Conservation (phyloP, 257 asterid genomes). For the Prunella vulgaris region DNA sequence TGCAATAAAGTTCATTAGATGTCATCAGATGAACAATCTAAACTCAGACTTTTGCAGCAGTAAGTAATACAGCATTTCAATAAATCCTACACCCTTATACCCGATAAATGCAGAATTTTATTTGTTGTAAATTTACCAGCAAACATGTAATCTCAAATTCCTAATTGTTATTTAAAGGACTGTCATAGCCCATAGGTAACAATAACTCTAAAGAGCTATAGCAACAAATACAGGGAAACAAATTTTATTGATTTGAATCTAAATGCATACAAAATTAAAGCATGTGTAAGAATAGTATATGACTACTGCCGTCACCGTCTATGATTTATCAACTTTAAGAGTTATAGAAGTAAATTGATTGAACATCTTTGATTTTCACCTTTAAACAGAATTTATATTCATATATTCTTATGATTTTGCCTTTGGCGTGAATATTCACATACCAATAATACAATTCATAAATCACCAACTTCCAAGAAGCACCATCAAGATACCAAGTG, state of each 20-base stretch:
- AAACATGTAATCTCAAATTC: neutral
- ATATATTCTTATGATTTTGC: neutral
- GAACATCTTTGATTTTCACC: neutral
- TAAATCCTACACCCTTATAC: neutral
- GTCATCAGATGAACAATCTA: neutral
- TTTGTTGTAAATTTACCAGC: neutral
- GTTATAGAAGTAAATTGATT: neutral
- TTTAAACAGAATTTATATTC: neutral
- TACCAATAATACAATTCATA: neutral
- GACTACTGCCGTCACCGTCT: neutral
- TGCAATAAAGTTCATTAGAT: slow-evolving; percentile 29
- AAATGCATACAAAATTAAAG: neutral
- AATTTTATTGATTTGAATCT: neutral
- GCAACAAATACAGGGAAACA: neutral
- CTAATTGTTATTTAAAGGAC: neutral
- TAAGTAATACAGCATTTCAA: neutral
- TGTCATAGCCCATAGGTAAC: too few species aligned
- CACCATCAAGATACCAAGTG: neutral
- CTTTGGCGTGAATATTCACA: neutral
- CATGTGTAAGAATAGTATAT: neutral
- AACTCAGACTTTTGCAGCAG: neutral
- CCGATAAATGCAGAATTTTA: neutral
- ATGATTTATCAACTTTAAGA: neutral
- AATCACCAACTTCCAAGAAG: neutral
- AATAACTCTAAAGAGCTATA: neutral